Evolutionary conservation across 768 basidiomycete genomes (phyloP), one percentile per base, ranked within the genome.

Genomic region (Boletus vermiculosoides): DNA sequence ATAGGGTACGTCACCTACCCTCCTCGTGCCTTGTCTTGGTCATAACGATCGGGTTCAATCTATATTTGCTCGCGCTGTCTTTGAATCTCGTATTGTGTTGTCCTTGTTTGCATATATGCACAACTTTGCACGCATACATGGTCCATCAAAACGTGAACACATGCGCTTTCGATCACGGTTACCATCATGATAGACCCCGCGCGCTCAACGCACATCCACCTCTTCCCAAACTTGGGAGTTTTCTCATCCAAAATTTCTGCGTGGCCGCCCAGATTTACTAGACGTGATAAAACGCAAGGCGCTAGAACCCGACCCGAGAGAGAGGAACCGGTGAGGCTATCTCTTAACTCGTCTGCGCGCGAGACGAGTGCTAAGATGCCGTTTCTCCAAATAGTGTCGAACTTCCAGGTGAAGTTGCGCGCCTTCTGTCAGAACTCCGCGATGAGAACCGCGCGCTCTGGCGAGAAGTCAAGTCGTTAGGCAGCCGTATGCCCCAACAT

Each of bases 191-290:
- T 70, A 90, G 83, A 90, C 90, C 5, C 90, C 90, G 25, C 87
- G 92, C 47, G 87, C 90, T 6, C 88, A 92, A 67, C 83, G 90
- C 60, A 88, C 89, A 0, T 87, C 90, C 13, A 81, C 86, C 13
- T 86, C 90, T 66, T 84, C 87, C 36, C 90, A 93, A 72, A 88
- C 85, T 4, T 92, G 90, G 90, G 91, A 93, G 69, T 93, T 94
- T 71, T 89, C 87, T 5, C 92, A 94, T 69, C 85, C 85, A 71
- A 90, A 92, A 65, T 93, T 94, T 72, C 77, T 91, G 22, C 87
- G 89, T 42, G 91, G 84, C 0, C 83, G 89, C 11, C 85, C 87
- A 25, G 91, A 93, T 69, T 77, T 93, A 42, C 78, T 93, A 12
- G 90, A 92, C 65, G 88, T 88, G 64, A 94, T 94, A 67, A 92